Evolutionary conservation across 495 filamentous ascomycete species (phyloP).

Genomic region (Acidomyces sp.): DNA sequence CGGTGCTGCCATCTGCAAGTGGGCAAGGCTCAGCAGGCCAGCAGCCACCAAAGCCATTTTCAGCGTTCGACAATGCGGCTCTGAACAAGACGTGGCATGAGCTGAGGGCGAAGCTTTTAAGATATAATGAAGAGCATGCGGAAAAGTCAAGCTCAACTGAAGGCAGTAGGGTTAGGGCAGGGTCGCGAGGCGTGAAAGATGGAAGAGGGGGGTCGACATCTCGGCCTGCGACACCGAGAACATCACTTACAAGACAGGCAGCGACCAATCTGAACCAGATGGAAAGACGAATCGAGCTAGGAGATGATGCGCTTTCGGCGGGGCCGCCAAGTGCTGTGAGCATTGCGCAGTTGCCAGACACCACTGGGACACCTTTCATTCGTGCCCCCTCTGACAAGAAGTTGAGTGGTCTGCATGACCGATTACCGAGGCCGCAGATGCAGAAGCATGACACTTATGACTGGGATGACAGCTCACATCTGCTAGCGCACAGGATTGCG

Average conservation of each 20-base stretch:
- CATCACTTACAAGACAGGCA: slow-evolving; percentile 1
- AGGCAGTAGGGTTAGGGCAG: slow-evolving; percentile 7
- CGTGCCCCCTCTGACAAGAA: slow-evolving; percentile 29
- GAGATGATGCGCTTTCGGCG: neutral
- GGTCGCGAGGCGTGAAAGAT: slow-evolving; percentile 1
- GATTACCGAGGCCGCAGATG: slow-evolving; percentile 7
- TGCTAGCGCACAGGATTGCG: slow-evolving; percentile 9
- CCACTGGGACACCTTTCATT: slow-evolving; percentile 32
- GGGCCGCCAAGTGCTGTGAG: slow-evolving; percentile 5
- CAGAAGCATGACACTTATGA: slow-evolving; percentile 28
- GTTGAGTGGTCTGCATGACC: slow-evolving; percentile 7
- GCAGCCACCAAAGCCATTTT: slow-evolving; percentile 31
- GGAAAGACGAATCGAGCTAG: neutral
- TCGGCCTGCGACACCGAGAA: neutral
- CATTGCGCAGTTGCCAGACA: slow-evolving; percentile 13
- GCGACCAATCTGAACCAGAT: slow-evolving; percentile 10
- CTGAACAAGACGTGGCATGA: slow-evolving; percentile 31
- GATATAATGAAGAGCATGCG: slow-evolving; percentile 26
- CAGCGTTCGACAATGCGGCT: slow-evolving; percentile 29
- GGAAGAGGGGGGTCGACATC: slow-evolving; percentile 1
- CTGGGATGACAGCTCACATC: slow-evolving; percentile 26
- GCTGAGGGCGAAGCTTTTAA: slow-evolving; percentile 27
- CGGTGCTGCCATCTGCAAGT: slow-evolving; percentile 27
- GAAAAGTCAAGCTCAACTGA: slow-evolving; percentile 9
- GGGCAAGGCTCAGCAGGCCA: slow-evolving; percentile 10